Evolutionary conservation across 2,329 filamentous ascomycete genomes (phyloP).

Genomic region (Sphaerulina populicola): DNA sequence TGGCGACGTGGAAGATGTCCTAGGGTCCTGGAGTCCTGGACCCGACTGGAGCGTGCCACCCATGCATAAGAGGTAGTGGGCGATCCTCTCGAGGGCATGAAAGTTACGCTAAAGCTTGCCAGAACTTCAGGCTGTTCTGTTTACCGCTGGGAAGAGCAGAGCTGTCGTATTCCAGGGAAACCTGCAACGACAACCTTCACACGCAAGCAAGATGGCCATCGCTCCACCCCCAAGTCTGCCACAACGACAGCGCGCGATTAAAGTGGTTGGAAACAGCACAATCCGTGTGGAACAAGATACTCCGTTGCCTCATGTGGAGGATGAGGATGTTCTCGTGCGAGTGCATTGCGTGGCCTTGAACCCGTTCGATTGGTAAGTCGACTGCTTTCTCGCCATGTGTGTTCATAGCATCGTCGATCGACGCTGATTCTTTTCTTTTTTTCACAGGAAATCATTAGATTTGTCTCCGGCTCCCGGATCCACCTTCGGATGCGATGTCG

Average conservation of each 20-base stretch:
- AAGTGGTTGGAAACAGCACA: constrained; percentile 11
- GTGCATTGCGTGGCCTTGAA: constrained; percentile 18
- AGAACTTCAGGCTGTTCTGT: neutral
- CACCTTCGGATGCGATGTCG: constrained; percentile 18
- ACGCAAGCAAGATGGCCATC: constrained; percentile 5
- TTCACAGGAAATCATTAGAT: constrained; percentile 18
- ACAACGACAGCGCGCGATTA: constrained; percentile 14
- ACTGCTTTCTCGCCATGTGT: neutral
- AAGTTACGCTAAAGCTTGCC: neutral
- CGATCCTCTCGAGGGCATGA: neutral
- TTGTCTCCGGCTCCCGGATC: constrained; percentile 17
- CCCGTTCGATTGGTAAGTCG: constrained; percentile 17
- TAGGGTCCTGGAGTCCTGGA: too few species aligned
- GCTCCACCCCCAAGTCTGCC: constrained; percentile 7
- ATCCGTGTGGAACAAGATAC: constrained; percentile 12
- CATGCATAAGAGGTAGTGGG: neutral
- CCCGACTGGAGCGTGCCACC: neutral
- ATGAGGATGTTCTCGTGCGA: constrained; percentile 16
- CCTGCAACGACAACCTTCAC: neutral
- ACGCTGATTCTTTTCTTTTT: neutral
- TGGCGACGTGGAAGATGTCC: too few species aligned
- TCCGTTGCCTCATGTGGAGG: constrained; percentile 9
- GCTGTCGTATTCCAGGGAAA: neutral
- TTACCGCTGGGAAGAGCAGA: neutral
- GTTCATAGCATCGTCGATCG: neutral